These are phyloP conservation scores for Tarenaya hassleriana DNA, from an alignment of 345 rosid species.

Conservation along the genomic window DNA sequence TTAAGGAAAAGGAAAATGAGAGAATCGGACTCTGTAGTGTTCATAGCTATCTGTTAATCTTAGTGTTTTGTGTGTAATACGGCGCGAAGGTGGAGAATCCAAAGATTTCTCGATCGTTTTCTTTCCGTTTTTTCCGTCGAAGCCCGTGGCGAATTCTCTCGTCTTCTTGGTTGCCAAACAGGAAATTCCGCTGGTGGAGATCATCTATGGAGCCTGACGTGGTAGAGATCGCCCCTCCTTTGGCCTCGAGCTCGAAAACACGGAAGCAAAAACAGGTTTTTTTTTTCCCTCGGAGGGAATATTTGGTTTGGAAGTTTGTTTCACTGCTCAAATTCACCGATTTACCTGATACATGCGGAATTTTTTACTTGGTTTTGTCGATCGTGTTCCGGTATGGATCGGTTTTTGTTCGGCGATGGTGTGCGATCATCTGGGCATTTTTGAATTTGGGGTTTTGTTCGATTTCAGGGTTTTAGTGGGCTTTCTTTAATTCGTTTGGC, in stretches of 20 bases:
- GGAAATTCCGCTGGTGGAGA: constrained; percentile 19
- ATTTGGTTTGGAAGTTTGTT: neutral
- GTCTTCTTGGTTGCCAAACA: constrained; percentile 25
- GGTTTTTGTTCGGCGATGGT: neutral
- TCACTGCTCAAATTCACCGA: neutral
- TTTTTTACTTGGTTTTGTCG: constrained; percentile 6
- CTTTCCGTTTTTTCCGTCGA: constrained; percentile 1
- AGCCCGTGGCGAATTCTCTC: constrained; percentile 3
- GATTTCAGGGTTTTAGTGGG: constrained; percentile 22
- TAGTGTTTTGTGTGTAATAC: constrained; percentile 24
- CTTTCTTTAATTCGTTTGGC: neutral
- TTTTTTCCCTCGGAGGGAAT: neutral
- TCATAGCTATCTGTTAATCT: too few relatives aligned
- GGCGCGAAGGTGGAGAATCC: constrained; percentile 23
- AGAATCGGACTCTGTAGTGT: too few relatives aligned
- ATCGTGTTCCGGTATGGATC: neutral
- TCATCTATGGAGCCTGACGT: constrained; percentile 57
- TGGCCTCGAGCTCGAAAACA: constrained; percentile 30
- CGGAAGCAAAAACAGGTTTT: constrained; percentile 44
- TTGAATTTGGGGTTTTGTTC: constrained; percentile 10
- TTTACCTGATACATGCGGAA: constrained; percentile 7
- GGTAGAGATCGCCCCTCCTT: constrained; percentile 56
- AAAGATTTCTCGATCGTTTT: constrained; percentile 18
- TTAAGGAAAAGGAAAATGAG: too few relatives aligned
- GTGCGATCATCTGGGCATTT: constrained; percentile 14